Conservation (phyloP, 2,329 filamentous ascomycete species). For the Exserohilum rostratum region DNA sequence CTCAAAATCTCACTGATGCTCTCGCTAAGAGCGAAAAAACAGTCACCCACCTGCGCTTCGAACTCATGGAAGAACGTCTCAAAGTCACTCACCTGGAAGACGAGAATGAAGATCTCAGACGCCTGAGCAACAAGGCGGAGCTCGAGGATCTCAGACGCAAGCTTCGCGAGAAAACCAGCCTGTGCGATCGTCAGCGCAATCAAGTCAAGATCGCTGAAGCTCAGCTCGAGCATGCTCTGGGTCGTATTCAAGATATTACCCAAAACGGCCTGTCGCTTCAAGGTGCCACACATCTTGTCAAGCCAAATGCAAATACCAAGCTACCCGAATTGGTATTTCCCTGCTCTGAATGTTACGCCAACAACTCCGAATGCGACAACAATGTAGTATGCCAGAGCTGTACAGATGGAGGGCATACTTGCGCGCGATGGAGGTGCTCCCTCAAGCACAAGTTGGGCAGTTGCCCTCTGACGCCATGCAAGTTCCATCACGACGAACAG, state of each 20-base stretch:
- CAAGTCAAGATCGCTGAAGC: conserved; percentile 18
- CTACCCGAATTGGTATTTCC: conserved; percentile 28
- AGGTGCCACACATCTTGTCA: conserved; percentile 35
- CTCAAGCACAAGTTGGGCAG: conserved; percentile 30
- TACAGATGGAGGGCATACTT: conserved; percentile 21
- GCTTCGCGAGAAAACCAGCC: conserved; percentile 27
- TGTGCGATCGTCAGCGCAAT: conserved; percentile 25
- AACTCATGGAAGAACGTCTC: conserved; percentile 16
- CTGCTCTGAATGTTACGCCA: conserved; percentile 39
- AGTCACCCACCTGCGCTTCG: conserved; percentile 17
- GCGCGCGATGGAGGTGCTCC: conserved; percentile 39
- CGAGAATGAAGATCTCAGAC: conserved; percentile 9
- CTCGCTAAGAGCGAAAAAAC: no score
- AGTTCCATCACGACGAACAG: conserved; percentile 27
- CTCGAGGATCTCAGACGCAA: conserved; percentile 15
- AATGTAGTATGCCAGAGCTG: conserved; percentile 31
- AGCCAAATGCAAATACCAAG: conserved; percentile 20
- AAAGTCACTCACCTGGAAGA: conserved; percentile 20
- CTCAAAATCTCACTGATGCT: no score
- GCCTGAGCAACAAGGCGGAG: conserved; percentile 7
- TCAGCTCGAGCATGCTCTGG: conserved; percentile 8
- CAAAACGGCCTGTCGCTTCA: conserved; percentile 23
- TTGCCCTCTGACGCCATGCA: conserved; percentile 31
- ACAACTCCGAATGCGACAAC: conserved; percentile 33
- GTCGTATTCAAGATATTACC: conserved; percentile 15